phyloP scores from a whole-genome alignment of 305 asterid species.

The Stenogyne calaminthoides region DNA sequence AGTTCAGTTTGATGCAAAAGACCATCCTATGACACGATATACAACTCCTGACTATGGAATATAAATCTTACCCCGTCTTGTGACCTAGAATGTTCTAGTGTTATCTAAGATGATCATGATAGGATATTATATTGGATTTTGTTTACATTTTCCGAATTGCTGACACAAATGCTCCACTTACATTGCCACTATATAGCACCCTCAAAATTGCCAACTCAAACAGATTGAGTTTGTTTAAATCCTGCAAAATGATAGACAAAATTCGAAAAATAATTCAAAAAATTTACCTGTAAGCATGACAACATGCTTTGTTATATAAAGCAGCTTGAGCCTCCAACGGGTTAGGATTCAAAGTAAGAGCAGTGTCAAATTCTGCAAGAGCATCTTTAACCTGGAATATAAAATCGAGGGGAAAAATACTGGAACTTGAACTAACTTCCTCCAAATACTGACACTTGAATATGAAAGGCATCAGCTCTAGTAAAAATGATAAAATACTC shows the following conservation, averaged over 20 bases:
- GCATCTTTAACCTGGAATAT: constrained; percentile 86
- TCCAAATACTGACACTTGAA: constrained; percentile 12
- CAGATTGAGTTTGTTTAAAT: not conserved
- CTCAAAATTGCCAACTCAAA: not conserved
- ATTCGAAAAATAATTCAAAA: not conserved
- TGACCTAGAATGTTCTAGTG: not conserved
- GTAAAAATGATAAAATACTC: constrained; percentile 1
- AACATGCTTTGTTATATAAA: constrained; percentile 92
- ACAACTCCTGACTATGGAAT: not conserved
- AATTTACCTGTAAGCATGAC: constrained; percentile 88
- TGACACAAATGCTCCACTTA: not conserved
- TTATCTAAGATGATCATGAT: not conserved
- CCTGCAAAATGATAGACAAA: constrained; percentile 6
- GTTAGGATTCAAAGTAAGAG: constrained; percentile 84
- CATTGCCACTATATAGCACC: constrained; percentile 9
- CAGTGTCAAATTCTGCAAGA: constrained; percentile 77
- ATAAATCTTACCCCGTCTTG: not conserved
- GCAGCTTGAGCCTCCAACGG: constrained; percentile 90
- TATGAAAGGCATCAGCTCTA: not conserved
- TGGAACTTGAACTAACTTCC: constrained; percentile 14
- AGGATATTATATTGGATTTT: not conserved
- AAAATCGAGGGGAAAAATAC: not conserved
- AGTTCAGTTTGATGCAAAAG: constrained; percentile 18
- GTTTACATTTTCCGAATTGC: not conserved
- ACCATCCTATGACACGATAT: not conserved